phyloP scores from a whole-genome alignment of 495 filamentous ascomycete genomes.

The Trichoderma asperelloides region DNA sequence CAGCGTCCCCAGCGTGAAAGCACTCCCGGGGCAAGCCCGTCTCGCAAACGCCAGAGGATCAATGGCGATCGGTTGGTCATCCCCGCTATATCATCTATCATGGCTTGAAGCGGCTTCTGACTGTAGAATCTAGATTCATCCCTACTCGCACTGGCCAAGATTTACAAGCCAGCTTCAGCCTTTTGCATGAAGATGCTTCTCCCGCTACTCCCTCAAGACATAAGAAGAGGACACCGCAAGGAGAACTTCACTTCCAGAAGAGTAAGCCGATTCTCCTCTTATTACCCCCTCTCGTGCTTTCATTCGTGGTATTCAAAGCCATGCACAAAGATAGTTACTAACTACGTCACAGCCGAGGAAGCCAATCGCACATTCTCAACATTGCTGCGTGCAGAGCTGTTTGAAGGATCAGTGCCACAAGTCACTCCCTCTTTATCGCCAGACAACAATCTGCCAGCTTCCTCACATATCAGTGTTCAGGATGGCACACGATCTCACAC shows the following conservation, averaged over 20 bases:
- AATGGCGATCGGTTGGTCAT: slow-evolving; percentile 65
- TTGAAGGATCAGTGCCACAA: slow-evolving; percentile 82
- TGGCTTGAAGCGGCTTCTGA: slow-evolving; percentile 9
- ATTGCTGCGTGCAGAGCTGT: slow-evolving; percentile 82
- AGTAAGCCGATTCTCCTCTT: slow-evolving; percentile 46
- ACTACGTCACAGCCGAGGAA: slow-evolving; percentile 63
- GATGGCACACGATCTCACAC: slow-evolving; percentile 72
- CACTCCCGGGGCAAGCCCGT: slow-evolving; percentile 69
- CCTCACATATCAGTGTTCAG: slow-evolving; percentile 50
- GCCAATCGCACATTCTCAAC: slow-evolving; percentile 86
- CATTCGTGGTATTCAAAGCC: too few species aligned
- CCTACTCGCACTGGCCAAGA: slow-evolving; percentile 91
- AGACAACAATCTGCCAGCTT: slow-evolving; percentile 45
- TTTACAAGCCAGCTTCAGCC: slow-evolving; percentile 78
- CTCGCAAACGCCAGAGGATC: slow-evolving; percentile 76
- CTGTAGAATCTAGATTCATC: slow-evolving; percentile 63
- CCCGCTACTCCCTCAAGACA: slow-evolving; percentile 80
- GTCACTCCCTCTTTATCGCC: slow-evolving; percentile 57
- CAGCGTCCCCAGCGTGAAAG: slow-evolving; percentile 46
- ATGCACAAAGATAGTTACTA: slow-evolving; percentile 20
- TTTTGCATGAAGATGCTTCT: slow-evolving; percentile 85
- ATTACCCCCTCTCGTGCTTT: too few species aligned
- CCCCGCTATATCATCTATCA: background rate
- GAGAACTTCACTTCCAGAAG: slow-evolving; percentile 87
- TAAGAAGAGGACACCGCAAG: slow-evolving; percentile 76